Conservation (phyloP, 306 rosid genomes). For the Trifolium pratense region DNA sequence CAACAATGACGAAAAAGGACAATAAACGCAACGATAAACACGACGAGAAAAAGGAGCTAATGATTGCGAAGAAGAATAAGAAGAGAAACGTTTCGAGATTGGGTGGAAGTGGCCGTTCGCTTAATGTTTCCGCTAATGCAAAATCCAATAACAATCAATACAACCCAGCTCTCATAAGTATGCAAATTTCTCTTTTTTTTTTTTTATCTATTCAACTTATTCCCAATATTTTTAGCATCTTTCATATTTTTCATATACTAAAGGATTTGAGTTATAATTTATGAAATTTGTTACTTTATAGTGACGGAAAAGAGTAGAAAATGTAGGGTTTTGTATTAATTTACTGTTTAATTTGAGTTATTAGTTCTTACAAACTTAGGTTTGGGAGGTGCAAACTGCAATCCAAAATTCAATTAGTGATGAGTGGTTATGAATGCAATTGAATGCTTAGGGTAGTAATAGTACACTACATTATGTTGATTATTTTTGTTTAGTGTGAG, state of each 20-base stretch:
- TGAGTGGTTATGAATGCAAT: conserved; percentile 5
- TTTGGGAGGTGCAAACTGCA: not conserved
- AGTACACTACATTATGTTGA: not conserved
- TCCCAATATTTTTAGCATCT: not conserved
- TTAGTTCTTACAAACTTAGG: not conserved
- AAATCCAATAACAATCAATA: conserved; percentile 61
- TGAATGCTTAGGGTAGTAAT: not conserved
- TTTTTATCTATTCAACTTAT: not conserved
- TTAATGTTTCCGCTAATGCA: conserved; percentile 63
- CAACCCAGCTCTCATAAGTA: conserved; percentile 84
- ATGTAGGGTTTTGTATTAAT: not conserved
- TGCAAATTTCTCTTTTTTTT: not conserved
- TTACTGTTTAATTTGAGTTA: not conserved
- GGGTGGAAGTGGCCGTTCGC: conserved; percentile 74
- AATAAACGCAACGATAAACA: conserved; percentile 37
- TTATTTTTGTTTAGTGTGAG: not conserved
- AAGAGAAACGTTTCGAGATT: conserved; percentile 54
- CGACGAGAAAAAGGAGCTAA: conserved; percentile 38
- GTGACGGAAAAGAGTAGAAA: not conserved
- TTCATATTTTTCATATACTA: not conserved
- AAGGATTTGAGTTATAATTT: not conserved
- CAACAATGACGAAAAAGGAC: conserved; percentile 59
- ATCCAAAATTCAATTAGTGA: not conserved
- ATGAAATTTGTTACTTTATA: not conserved
- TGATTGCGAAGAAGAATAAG: conserved; percentile 42